phyloP scores from a whole-genome alignment of 2,329 filamentous ascomycete genomes.

The Pseudodiploospora longispora region DNA sequence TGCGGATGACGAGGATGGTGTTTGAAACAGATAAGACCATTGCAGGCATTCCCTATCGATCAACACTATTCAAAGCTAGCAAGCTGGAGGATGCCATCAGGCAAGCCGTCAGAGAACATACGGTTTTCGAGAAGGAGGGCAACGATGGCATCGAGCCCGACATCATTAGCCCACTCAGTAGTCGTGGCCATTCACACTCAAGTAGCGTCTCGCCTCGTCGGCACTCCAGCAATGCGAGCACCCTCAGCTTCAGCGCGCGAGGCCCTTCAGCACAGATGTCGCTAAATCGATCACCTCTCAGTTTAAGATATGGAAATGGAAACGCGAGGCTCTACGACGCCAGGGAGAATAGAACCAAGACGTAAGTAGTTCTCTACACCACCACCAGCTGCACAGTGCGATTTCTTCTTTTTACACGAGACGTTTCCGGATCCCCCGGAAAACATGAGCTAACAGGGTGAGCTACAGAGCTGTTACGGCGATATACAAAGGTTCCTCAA shows the following conservation, averaged over 20 bases:
- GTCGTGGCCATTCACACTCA: conserved; percentile 33
- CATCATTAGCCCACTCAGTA: conserved; percentile 32
- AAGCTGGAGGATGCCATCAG: conserved; percentile 90
- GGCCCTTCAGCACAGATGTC: conserved; percentile 49
- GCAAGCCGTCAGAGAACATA: conserved; percentile 80
- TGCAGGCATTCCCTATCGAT: conserved; percentile 87
- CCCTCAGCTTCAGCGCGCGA: conserved; percentile 69
- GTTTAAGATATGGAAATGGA: conserved; percentile 65
- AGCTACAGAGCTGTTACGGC: conserved; percentile 76
- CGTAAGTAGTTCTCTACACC: conserved; percentile 47
- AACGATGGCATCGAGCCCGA: conserved; percentile 57
- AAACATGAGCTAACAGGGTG: conserved; percentile 7
- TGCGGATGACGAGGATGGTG: conserved; percentile 85
- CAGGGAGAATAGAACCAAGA: conserved; percentile 79
- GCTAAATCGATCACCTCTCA: conserved; percentile 38
- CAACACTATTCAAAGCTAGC: conserved; percentile 93
- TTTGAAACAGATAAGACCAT: conserved; percentile 99
- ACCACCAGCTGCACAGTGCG: not conserved
- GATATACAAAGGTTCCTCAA: conserved; percentile 74
- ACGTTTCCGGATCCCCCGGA: not conserved
- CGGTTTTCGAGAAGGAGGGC: conserved; percentile 69
- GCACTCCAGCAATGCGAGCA: conserved; percentile 71
- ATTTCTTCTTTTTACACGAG: not conserved
- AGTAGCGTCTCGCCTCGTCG: conserved; percentile 39
- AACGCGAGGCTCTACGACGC: conserved; percentile 83